Percentiles rank a stretch among this genome's conserved stretches.
Conservation (phyloP, 495 filamentous ascomycete species). For the Hyaloscypha bicolor region DNA sequence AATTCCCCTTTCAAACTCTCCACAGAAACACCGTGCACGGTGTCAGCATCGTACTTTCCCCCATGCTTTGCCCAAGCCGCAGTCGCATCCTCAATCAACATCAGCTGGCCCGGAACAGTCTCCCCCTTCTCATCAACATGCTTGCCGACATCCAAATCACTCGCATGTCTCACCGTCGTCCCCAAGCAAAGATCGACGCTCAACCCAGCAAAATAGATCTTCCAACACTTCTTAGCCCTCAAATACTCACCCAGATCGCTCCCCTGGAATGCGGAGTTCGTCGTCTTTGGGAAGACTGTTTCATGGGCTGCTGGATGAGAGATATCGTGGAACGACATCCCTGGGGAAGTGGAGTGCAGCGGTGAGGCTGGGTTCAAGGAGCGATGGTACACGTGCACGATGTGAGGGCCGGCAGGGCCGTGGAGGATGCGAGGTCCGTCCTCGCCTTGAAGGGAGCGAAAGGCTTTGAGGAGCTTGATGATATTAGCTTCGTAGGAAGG, state of each 20-base stretch:
- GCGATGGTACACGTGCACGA: slow-evolving; percentile 1
- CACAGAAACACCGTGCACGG: neutral
- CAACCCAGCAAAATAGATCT: neutral
- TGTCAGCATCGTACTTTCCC: neutral
- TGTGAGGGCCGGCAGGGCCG: neutral
- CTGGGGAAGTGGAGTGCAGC: neutral
- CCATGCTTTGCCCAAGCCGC: neutral
- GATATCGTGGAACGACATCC: neutral
- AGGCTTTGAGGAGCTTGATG: neutral
- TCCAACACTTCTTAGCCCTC: neutral
- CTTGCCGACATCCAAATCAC: neutral
- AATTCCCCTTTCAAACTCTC: neutral
- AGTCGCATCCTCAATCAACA: neutral
- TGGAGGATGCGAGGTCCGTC: neutral
- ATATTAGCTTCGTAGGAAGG: neutral
- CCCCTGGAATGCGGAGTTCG: neutral
- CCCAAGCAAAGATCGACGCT: neutral
- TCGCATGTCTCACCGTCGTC: neutral
- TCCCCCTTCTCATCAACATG: neutral
- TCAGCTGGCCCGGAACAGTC: neutral
- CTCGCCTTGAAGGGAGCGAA: neutral
- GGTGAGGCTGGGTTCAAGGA: neutral
- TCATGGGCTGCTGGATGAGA: neutral
- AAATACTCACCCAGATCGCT: neutral
- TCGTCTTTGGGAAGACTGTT: neutral